phyloP scores from a whole-genome alignment of 1,284 basidiomycete genomes.

The Cutaneotrichosporon daszewskae region DNA sequence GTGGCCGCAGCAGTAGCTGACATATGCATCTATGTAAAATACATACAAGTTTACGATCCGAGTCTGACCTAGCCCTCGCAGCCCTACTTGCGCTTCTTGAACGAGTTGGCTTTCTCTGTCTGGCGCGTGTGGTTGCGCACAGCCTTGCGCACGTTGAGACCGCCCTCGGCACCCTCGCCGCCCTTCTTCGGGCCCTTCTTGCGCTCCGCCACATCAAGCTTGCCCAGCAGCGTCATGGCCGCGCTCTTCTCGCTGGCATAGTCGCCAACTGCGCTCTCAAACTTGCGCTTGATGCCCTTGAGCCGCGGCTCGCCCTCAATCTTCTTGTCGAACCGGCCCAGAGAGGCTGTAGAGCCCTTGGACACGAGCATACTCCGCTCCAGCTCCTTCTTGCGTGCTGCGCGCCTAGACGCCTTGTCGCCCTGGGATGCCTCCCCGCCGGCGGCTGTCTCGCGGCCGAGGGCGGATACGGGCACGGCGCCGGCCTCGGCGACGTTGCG shows the following conservation, averaged over 20 bases:
- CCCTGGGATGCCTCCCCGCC: constrained; percentile 13
- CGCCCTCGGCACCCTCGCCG: constrained; percentile 47
- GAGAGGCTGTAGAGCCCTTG: constrained; percentile 80
- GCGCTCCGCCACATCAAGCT: constrained; percentile 61
- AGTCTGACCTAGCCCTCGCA: no score
- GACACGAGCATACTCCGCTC: constrained; percentile 71
- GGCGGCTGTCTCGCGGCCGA: constrained; percentile 13
- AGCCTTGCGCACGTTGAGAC: constrained; percentile 72
- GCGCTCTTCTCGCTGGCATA: constrained; percentile 62
- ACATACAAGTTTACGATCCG: no score
- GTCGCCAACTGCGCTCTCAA: constrained; percentile 46
- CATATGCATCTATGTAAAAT: no score
- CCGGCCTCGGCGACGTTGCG: constrained; percentile 67
- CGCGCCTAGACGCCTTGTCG: constrained; percentile 42
- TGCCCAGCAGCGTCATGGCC: constrained; percentile 68
- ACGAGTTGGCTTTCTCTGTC: constrained; percentile 10
- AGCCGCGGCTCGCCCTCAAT: constrained; percentile 86
- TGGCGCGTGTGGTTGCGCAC: constrained; percentile 56
- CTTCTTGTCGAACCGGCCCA: constrained; percentile 83
- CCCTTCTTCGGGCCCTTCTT: constrained; percentile 52
- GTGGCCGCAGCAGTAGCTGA: no score
- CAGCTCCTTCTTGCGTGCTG: constrained; percentile 65
- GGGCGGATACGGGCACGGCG: constrained; percentile 15
- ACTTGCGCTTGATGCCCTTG: constrained; percentile 88
- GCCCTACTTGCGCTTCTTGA: constrained; percentile 2